Conservation (phyloP, 805 yeast species). For the Priceomyces melissophilus region DNA sequence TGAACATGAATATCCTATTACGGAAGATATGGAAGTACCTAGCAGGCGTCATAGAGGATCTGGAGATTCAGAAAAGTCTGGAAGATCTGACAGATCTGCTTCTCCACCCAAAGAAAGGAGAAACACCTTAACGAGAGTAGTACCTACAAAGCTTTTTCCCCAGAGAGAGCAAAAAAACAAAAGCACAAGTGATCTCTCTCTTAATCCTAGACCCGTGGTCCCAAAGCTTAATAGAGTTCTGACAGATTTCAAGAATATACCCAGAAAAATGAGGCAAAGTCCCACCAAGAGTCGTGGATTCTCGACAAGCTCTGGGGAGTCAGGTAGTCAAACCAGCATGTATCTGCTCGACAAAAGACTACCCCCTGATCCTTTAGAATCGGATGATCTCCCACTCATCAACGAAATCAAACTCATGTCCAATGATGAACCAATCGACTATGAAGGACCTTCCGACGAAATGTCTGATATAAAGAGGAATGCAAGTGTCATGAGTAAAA, state of each 20-base stretch:
- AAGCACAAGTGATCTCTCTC: conserved; percentile 16
- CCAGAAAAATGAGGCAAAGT: background rate
- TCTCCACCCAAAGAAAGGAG: conserved; percentile 14
- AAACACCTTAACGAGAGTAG: conserved; percentile 18
- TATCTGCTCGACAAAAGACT: conserved; percentile 11
- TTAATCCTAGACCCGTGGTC: conserved; percentile 6
- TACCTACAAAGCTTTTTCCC: conserved; percentile 16
- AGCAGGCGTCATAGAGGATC: background rate
- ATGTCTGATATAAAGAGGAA: conserved; percentile 17
- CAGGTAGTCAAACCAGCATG: background rate
- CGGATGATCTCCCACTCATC: conserved; percentile 35
- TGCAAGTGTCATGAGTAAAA: conserved; percentile 29
- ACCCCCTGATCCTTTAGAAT: conserved; percentile 16
- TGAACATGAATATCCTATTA: background rate
- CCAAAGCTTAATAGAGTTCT: conserved; percentile 16
- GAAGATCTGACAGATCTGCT: conserved; percentile 3
- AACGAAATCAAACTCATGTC: conserved; percentile 30
- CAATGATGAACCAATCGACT: conserved; percentile 6
- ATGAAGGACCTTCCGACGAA: background rate
- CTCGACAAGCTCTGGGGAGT: conserved; percentile 5
- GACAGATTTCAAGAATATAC: conserved; percentile 6
- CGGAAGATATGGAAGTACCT: background rate
- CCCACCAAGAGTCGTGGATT: conserved; percentile 4
- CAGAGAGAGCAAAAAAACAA: conserved; percentile 6
- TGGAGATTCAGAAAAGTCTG: background rate